Evolutionary conservation across 176 grass and related monocot genomes (phyloP).

Genomic region (Phyllostachys edulis): DNA sequence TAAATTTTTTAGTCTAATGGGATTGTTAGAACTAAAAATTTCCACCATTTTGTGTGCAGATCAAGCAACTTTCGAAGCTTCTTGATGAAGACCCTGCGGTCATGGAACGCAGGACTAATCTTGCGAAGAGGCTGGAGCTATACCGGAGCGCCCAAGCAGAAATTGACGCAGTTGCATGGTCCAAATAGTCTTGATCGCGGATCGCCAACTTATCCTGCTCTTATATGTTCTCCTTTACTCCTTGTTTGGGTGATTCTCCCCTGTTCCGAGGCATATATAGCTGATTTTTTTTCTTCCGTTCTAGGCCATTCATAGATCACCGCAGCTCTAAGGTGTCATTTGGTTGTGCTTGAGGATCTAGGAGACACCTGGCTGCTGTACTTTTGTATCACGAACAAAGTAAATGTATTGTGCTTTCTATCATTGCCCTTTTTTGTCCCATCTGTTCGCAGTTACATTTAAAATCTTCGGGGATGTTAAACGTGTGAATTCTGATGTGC

Average conservation of each 20-base stretch:
- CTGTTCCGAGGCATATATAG: slow-evolving; percentile 53
- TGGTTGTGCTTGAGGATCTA: slow-evolving; percentile 54
- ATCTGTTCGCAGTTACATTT: not conserved
- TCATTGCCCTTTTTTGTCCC: slow-evolving; percentile 9
- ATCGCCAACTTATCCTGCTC: slow-evolving; percentile 10
- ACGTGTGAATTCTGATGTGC: not conserved
- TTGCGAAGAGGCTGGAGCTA: slow-evolving; percentile 81
- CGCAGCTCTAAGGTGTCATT: slow-evolving; percentile 32
- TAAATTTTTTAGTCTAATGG: not conserved
- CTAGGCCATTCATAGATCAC: slow-evolving; percentile 50
- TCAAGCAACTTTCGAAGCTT: slow-evolving; percentile 74
- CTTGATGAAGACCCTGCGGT: slow-evolving; percentile 84
- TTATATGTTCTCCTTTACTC: slow-evolving; percentile 19
- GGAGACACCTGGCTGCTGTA: slow-evolving; percentile 33
- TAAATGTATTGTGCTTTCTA: slow-evolving; percentile 30
- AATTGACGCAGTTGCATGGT: slow-evolving; percentile 79
- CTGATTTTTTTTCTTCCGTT: slow-evolving; percentile 33
- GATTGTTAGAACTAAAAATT: not conserved
- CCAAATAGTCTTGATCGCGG: slow-evolving; percentile 54
- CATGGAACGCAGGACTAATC: slow-evolving; percentile 74
- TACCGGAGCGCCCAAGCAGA: slow-evolving; percentile 83
- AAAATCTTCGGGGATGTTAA: not conserved
- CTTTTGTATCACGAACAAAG: slow-evolving; percentile 43
- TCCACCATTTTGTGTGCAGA: slow-evolving; percentile 44
- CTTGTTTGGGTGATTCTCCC: slow-evolving; percentile 40